Evolutionary conservation across 768 basidiomycete species (phyloP).

Genomic region (Crepidotus variabilis): DNA sequence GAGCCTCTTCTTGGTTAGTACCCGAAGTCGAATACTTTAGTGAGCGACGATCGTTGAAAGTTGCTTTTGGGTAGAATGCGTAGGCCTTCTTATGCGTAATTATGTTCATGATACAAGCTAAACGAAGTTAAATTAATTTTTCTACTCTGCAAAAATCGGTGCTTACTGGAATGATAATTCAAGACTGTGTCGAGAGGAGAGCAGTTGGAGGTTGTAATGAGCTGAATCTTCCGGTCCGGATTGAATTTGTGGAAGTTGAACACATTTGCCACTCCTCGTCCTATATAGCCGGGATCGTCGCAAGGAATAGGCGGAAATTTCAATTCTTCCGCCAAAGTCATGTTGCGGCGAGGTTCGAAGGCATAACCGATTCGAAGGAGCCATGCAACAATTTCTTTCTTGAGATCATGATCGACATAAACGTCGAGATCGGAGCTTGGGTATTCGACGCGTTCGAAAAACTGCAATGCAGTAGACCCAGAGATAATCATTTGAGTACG

Average conservation of each 20-base stretch:
- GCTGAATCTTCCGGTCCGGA: conserved; percentile 27
- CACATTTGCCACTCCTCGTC: conserved; percentile 22
- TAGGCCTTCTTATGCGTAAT: conserved; percentile 36
- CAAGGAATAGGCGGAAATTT: not conserved
- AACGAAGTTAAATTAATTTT: not conserved
- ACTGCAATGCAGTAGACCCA: conserved; percentile 51
- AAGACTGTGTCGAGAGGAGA: conserved; percentile 24
- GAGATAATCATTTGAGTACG: conserved; percentile 44
- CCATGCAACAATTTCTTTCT: conserved; percentile 30
- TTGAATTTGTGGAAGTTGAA: conserved; percentile 27
- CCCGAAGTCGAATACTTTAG: conserved; percentile 15
- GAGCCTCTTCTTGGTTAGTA: conserved; percentile 6
- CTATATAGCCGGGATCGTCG: conserved; percentile 4
- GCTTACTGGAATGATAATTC: conserved; percentile 22
- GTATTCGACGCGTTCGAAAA: conserved; percentile 43
- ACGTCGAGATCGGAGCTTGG: conserved; percentile 48
- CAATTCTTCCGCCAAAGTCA: not conserved
- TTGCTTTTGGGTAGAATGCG: conserved; percentile 34
- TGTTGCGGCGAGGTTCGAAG: conserved; percentile 10
- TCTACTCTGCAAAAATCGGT: not conserved
- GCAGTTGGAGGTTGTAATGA: conserved; percentile 29
- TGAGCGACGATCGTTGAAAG: conserved; percentile 28
- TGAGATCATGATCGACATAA: conserved; percentile 33
- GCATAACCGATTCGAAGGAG: conserved; percentile 23
- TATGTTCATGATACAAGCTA: conserved; percentile 41